A percentile compares a stretch with the other conserved stretches of the same genome.
These are phyloP conservation scores for Wickerhamiella qilinensis DNA, from an alignment of 805 yeast genomes.

Conservation along the genomic window DNA sequence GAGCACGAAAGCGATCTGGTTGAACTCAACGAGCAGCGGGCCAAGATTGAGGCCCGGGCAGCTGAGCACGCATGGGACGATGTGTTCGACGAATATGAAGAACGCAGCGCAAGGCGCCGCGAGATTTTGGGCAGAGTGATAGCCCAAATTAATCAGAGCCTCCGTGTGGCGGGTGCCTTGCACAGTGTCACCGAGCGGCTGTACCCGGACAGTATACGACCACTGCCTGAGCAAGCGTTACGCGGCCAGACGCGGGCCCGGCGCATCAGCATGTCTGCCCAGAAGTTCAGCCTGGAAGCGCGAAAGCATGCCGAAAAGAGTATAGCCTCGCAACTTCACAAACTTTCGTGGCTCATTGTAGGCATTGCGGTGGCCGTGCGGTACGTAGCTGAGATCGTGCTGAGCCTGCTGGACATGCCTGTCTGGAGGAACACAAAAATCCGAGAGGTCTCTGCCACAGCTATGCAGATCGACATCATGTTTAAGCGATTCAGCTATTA, in stretches of 20 bases:
- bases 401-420: slow-evolving; percentile 3
- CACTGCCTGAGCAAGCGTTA: background rate
- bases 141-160: slow-evolving; percentile 22
- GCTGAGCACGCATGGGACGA: background rate
- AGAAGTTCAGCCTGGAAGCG: slow-evolving; percentile 3
- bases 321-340: background rate
- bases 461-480: slow-evolving; percentile 66
- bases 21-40: background rate
- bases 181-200: slow-evolving; percentile 13
- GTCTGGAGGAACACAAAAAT: slow-evolving; percentile 9
- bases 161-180: slow-evolving; percentile 20
- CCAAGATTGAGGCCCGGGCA: slow-evolving; percentile 3
- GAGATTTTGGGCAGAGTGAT: slow-evolving; percentile 14
- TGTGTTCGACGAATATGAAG: background rate
- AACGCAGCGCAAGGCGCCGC: background rate
- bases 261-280: slow-evolving; percentile 14
- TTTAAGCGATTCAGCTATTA: slow-evolving; percentile 59
- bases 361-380: background rate
- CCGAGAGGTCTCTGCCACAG: slow-evolving; percentile 34
- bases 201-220: slow-evolving; percentile 12
- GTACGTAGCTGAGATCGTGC: background rate
- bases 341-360: background rate
- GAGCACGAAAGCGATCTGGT: slow-evolving; percentile 8
- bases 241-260: slow-evolving; percentile 5
- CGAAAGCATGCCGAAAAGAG: slow-evolving; percentile 1